A percentile compares a stretch with the other conserved stretches of the same genome.
Evolutionary conservation across 495 filamentous ascomycete species (phyloP).

Genomic region (Podospora pseudopauciseta): DNA sequence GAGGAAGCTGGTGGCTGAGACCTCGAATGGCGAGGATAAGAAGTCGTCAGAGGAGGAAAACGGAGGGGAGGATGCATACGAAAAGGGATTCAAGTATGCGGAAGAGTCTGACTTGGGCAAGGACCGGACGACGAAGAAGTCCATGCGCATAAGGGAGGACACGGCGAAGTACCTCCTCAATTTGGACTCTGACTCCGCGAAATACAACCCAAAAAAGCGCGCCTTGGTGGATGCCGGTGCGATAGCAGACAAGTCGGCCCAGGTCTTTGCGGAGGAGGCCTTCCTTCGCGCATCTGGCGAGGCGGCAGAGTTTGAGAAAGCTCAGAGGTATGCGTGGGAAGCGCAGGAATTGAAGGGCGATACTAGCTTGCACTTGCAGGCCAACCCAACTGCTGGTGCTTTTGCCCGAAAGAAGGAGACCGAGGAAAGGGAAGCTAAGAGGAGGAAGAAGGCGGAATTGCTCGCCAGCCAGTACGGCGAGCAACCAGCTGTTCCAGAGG

Average conservation of each 20-base stretch:
- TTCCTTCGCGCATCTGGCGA: constrained; percentile 89
- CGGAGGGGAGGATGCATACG: constrained; percentile 42
- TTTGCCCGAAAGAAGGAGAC: constrained; percentile 72
- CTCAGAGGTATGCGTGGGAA: constrained; percentile 92
- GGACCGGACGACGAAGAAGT: constrained; percentile 86
- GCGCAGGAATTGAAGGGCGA: constrained; percentile 75
- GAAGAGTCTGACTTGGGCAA: constrained; percentile 97
- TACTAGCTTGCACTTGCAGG: constrained; percentile 80
- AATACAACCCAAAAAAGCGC: constrained; percentile 96
- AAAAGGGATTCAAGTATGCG: constrained; percentile 63
- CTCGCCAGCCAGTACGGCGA: constrained; percentile 84
- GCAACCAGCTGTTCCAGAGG: constrained; percentile 59
- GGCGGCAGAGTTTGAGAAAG: constrained; percentile 88
- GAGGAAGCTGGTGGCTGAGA: constrained; percentile 43
- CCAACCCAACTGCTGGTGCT: constrained; percentile 92
- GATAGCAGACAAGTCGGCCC: constrained; percentile 75
- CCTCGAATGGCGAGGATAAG: constrained; percentile 39
- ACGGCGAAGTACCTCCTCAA: constrained; percentile 98
- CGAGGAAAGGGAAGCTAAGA: constrained; percentile 65
- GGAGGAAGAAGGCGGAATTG: constrained; percentile 61
- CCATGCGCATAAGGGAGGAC: constrained; percentile 84
- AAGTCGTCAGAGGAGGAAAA: constrained; percentile 23
- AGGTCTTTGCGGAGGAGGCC: constrained; percentile 89
- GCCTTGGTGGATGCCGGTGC: constrained; percentile 90
- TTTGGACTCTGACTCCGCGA: constrained; percentile 90